Percentiles rank a stretch among this genome's conserved stretches.
These are phyloP conservation scores for Fusarium napiforme DNA, from an alignment of 2,329 filamentous ascomycete species.

Conservation along the genomic window DNA sequence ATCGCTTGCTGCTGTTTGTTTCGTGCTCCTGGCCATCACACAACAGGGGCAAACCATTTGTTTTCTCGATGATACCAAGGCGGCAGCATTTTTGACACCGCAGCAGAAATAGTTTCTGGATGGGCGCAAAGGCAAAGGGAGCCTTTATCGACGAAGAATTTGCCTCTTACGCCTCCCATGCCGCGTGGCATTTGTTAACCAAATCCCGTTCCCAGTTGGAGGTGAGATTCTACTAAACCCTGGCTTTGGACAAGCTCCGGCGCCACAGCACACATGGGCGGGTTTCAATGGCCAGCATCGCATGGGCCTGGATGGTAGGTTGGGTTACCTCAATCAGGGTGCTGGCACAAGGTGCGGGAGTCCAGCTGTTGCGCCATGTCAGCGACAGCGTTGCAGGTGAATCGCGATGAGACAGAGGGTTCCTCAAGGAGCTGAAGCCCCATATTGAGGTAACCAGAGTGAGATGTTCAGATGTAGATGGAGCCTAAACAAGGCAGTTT, in stretches of 20 bases:
- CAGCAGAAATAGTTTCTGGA: background rate
- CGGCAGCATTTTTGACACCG: constrained; percentile 8
- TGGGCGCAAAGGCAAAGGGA: constrained; percentile 20
- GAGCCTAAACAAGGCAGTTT: constrained; percentile 23
- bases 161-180: constrained; percentile 4
- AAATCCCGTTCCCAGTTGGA: constrained; percentile 4
- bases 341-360: constrained; percentile 1
- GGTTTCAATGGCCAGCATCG: constrained; percentile 28
- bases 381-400: constrained; percentile 7
- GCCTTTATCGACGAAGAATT: background rate
- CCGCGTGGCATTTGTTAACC: constrained; percentile 30
- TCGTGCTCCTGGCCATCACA: background rate
- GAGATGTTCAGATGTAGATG: constrained; percentile 8
- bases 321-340: constrained; percentile 33
- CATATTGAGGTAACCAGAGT: constrained; percentile 21
- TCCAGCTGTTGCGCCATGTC: constrained; percentile 11
- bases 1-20: background rate
- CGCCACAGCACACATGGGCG: constrained; percentile 29
- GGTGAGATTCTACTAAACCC: constrained; percentile 5
- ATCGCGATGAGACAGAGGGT: constrained; percentile 7
- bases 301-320: constrained; percentile 6
- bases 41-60: constrained; percentile 6
- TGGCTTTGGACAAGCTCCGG: constrained; percentile 11
- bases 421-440: constrained; percentile 32
- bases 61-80: constrained; percentile 15